Conservation (phyloP, 352 stramenopile genomes). For the Globisporangium recalcitrans region DNA sequence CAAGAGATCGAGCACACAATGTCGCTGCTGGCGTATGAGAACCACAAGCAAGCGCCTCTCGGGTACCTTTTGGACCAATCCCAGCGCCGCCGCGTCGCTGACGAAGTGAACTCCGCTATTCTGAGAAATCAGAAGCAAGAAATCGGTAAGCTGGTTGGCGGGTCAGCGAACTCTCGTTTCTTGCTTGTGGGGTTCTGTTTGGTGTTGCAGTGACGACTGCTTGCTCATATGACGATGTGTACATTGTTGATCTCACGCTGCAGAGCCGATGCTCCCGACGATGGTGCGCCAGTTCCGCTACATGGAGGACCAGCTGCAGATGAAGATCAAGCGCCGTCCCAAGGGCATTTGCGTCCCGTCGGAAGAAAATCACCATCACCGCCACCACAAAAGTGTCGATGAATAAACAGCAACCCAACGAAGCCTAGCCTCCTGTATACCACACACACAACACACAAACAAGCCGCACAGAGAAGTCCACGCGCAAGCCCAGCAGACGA, state of each 20-base stretch:
- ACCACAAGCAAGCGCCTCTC: slow-evolving; percentile 51
- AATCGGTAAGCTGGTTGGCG: slow-evolving; percentile 32
- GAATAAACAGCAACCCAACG: background rate
- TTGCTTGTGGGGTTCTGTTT: background rate
- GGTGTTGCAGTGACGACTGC: background rate
- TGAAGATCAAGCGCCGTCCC: slow-evolving; percentile 50
- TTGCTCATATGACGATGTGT: slow-evolving; percentile 5
- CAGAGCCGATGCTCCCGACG: slow-evolving; percentile 69
- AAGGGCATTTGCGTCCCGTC: slow-evolving; percentile 35
- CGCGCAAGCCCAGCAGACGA: too few relatives aligned
- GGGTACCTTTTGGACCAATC: slow-evolving; percentile 51
- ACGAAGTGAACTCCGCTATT: slow-evolving; percentile 75
- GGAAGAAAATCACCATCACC: slow-evolving; percentile 25
- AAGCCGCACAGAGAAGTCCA: background rate
- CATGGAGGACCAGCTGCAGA: slow-evolving; percentile 67
- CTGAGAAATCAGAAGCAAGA: slow-evolving; percentile 71
- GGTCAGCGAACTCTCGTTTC: background rate
- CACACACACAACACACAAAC: background rate
- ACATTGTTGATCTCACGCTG: background rate
- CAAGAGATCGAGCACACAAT: slow-evolving; percentile 78
- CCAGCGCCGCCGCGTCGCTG: slow-evolving; percentile 58
- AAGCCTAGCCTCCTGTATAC: background rate
- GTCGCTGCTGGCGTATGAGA: slow-evolving; percentile 71
- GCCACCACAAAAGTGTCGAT: background rate
- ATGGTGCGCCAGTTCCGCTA: slow-evolving; percentile 76